Evolutionary conservation across 2,329 filamentous ascomycete species (phyloP).

Genomic region (Colletotrichum nymphaeae): DNA sequence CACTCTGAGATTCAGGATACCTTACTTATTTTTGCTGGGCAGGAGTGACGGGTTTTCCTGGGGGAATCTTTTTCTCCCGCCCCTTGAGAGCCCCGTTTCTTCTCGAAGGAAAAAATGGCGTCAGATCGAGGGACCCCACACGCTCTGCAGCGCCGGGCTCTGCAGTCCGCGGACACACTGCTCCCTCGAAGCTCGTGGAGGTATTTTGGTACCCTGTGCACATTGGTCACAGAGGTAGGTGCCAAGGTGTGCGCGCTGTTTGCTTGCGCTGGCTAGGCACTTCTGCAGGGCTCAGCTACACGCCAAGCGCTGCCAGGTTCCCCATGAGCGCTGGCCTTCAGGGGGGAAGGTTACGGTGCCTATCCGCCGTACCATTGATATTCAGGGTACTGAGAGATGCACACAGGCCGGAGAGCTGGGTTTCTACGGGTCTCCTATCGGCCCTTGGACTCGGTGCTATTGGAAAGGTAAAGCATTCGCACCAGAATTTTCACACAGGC

Average conservation of each 20-base stretch:
- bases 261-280: background rate
- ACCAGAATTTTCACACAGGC: background rate
- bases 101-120: conserved; percentile 35
- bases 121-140: conserved; percentile 26
- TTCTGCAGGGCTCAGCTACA: conserved; percentile 7
- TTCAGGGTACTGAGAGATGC: background rate
- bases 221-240: background rate
- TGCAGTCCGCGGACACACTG: background rate
- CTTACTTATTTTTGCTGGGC: background rate
- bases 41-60: conserved; percentile 20
- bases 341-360: background rate
- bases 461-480: background rate
- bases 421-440: background rate
- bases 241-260: background rate
- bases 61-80: conserved; percentile 17
- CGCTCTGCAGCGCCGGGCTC: background rate
- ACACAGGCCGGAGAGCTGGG: background rate
- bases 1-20: background rate
- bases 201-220: background rate
- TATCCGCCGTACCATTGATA: background rate
- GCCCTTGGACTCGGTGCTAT: background rate
- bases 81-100: conserved; percentile 20
- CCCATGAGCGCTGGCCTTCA: background rate
- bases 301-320: conserved; percentile 7
- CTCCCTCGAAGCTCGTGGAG: background rate